Conservation (phyloP, 495 filamentous ascomycete genomes). For the Monascus purpureus region DNA sequence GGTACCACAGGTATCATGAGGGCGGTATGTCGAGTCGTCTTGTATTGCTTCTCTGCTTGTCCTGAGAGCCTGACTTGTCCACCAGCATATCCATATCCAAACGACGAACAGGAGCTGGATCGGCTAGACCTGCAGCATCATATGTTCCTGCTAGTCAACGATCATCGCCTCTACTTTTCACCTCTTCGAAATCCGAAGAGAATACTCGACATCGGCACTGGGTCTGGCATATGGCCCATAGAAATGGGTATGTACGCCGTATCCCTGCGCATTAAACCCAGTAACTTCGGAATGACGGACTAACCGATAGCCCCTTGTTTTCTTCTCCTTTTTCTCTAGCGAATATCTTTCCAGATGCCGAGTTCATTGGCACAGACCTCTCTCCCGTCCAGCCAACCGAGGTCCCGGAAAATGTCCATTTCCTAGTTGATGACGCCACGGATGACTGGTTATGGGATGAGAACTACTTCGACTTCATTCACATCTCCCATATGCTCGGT, state of each 20-base stretch:
- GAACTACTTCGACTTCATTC: slow-evolving; percentile 34
- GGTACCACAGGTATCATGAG: slow-evolving; percentile 44
- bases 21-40: slow-evolving; percentile 35
- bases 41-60: no score
- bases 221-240: slow-evolving; percentile 62
- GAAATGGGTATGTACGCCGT: slow-evolving; percentile 36
- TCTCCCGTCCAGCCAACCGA: slow-evolving; percentile 48
- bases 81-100: slow-evolving; percentile 40
- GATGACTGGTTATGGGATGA: slow-evolving; percentile 36
- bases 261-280: no score
- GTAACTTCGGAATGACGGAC: no score
- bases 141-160: slow-evolving; percentile 39
- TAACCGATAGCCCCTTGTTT: no score
- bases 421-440: slow-evolving; percentile 42
- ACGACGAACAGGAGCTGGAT: slow-evolving; percentile 42
- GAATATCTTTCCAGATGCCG: slow-evolving; percentile 36
- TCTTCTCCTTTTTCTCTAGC: slow-evolving; percentile 16
- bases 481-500: slow-evolving; percentile 29
- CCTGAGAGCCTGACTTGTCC: no score
- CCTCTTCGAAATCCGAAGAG: slow-evolving; percentile 39
- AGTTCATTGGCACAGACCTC: slow-evolving; percentile 48
- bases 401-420: slow-evolving; percentile 42
- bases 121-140: slow-evolving; percentile 48
- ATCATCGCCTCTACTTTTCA: slow-evolving; percentile 40
- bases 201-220: slow-evolving; percentile 56